Conservation (phyloP, 495 filamentous ascomycete species). For the Parathielavia hyrcaniae region DNA sequence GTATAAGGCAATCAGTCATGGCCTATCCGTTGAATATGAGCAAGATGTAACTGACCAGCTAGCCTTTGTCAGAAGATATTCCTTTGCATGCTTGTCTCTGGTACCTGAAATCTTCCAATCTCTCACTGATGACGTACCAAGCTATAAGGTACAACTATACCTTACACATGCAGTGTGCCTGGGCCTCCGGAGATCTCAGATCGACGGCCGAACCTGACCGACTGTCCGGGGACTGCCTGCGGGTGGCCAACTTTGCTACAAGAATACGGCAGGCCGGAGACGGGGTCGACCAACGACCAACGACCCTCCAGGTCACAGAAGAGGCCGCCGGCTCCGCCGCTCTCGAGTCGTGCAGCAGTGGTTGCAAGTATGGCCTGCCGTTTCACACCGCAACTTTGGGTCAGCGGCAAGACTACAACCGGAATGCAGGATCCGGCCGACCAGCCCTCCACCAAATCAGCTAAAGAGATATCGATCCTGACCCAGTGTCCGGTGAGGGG, state of each 20-base stretch:
- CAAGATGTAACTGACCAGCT: neutral
- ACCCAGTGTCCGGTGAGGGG: slow-evolving; percentile 2
- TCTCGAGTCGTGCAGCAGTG: slow-evolving; percentile 1
- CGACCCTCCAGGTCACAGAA: neutral
- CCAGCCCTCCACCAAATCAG: slow-evolving; percentile 5
- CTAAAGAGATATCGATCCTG: slow-evolving; percentile 2
- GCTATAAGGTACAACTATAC: neutral
- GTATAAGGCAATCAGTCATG: neutral
- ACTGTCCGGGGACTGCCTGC: neutral
- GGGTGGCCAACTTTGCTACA: neutral
- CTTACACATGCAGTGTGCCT: neutral
- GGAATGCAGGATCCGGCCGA: slow-evolving; percentile 6
- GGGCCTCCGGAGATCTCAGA: neutral
- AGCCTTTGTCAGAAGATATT: neutral
- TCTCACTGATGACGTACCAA: neutral
- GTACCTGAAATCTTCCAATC: neutral
- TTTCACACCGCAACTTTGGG: slow-evolving; percentile 21
- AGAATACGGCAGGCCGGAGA: neutral
- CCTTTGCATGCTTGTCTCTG: neutral
- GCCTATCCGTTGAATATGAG: neutral
- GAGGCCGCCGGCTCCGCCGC: slow-evolving; percentile 14
- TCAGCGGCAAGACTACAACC: slow-evolving; percentile 11
- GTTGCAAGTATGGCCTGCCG: neutral
- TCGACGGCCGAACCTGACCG: neutral
- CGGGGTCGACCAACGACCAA: slow-evolving; percentile 3